These are phyloP conservation scores for Pneumocystis jirovecii DNA, from an alignment of 1,139 yeast genomes.

Conservation along the genomic window DNA sequence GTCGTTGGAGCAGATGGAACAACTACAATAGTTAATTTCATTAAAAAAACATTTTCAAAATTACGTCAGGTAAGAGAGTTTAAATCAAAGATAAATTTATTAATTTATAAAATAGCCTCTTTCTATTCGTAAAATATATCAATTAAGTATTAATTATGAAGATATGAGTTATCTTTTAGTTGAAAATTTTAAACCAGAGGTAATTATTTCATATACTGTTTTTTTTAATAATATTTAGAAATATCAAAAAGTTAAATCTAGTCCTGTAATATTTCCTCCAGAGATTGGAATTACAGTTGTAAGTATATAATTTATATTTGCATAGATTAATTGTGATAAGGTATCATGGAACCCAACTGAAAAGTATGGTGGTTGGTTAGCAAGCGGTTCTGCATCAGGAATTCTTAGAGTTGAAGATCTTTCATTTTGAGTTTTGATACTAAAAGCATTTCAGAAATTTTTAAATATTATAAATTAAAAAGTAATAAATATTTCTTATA, in stretches of 20 bases:
- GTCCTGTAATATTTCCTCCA: conserved; percentile 2
- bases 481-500: neutral
- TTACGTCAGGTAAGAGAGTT: neutral
- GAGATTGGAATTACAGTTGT: conserved; percentile 2
- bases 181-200: conserved; percentile 3
- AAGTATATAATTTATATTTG: neutral
- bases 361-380: conserved; percentile 5
- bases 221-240: neutral
- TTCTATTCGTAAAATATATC: conserved; percentile 2
- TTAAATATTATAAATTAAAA: neutral
- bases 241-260: conserved; percentile 1
- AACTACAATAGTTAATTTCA: conserved; percentile 2
- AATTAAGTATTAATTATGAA: conserved; percentile 2
- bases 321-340: neutral
- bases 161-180: neutral
- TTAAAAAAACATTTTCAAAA: conserved; percentile 3
- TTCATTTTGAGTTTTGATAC: neutral
- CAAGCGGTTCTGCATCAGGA: conserved; percentile 6
- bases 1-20: conserved; percentile 5
- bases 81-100: neutral
- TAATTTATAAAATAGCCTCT: conserved; percentile 2
- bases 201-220: neutral
- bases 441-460: neutral
- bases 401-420: conserved; percentile 5
- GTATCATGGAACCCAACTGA: conserved; percentile 3